These are phyloP conservation scores for Fusarium drepaniforme DNA, from an alignment of 2,329 filamentous ascomycete genomes.

Conservation along the genomic window DNA sequence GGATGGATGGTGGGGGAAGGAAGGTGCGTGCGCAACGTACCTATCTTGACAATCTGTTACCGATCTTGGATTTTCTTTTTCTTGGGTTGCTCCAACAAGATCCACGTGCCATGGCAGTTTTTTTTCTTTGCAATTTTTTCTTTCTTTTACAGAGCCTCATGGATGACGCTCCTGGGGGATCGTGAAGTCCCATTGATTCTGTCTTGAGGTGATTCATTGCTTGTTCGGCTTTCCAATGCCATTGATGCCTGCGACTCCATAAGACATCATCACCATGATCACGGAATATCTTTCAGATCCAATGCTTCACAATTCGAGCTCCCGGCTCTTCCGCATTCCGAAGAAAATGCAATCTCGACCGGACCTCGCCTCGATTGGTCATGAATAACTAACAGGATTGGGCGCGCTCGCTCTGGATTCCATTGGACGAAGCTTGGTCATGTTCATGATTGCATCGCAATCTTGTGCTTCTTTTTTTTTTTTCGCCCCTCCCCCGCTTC, in stretches of 20 bases:
- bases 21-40: constrained; percentile 38
- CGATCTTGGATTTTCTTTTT: constrained; percentile 42
- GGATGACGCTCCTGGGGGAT: not conserved
- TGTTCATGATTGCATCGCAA: constrained; percentile 32
- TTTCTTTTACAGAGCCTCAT: constrained; percentile 33
- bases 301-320: constrained; percentile 20
- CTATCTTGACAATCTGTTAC: constrained; percentile 39
- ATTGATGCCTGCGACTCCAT: constrained; percentile 25
- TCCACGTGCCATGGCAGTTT: constrained; percentile 29
- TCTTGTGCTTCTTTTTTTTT: constrained; percentile 15
- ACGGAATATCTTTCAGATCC: constrained; percentile 5
- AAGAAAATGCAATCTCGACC: not conserved
- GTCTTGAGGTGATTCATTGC: constrained; percentile 1
- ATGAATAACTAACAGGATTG: constrained; percentile 5
- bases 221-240: constrained; percentile 6
- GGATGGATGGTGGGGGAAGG: constrained; percentile 39
- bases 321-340: not conserved
- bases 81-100: constrained; percentile 24
- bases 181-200: not conserved
- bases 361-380: constrained; percentile 10
- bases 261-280: constrained; percentile 29
- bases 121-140: constrained; percentile 6
- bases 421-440: constrained; percentile 25
- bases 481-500: constrained; percentile 39
- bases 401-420: constrained; percentile 2